These are phyloP conservation scores for Picochlorum sp. DNA, from an alignment of 139 green algal species.

Conservation along the genomic window DNA sequence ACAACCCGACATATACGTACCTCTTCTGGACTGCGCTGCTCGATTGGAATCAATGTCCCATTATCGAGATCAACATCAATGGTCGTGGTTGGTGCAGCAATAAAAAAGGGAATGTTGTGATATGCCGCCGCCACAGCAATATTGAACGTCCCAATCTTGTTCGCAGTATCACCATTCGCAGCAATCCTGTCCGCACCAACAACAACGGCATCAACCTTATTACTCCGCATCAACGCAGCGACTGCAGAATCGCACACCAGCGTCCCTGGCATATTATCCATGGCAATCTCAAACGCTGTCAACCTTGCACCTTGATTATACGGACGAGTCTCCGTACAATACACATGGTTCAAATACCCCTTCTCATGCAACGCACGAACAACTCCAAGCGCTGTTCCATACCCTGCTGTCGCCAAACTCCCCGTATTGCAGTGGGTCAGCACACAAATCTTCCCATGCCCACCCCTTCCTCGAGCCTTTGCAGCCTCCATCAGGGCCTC, in stretches of 20 bases:
- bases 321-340: constrained; percentile 85
- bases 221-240: constrained; percentile 61
- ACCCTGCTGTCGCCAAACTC: constrained; percentile 81
- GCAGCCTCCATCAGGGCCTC: constrained; percentile 52
- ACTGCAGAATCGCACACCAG: constrained; percentile 87
- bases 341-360: constrained; percentile 70
- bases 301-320: constrained; percentile 94
- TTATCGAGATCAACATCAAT: constrained; percentile 58
- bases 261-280: constrained; percentile 82
- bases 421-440: constrained; percentile 98
- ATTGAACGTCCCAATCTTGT: constrained; percentile 88
- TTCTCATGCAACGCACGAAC: constrained; percentile 69
- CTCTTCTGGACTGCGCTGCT: constrained; percentile 70
- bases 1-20: not conserved
- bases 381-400: constrained; percentile 89
- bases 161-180: constrained; percentile 86
- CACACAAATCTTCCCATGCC: constrained; percentile 47
- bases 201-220: constrained; percentile 64
- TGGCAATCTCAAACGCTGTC: constrained; percentile 90
- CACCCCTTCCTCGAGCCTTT: constrained; percentile 13
- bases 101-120: constrained; percentile 86
- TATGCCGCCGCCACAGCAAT: constrained; percentile 57
- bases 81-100: constrained; percentile 85
- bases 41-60: constrained; percentile 80
- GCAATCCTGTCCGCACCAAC: constrained; percentile 86